Evolutionary conservation across 306 rosid genomes (phyloP), one percentile per base, ranked within the genome.

Genomic region (Cercis canadensis): DNA sequence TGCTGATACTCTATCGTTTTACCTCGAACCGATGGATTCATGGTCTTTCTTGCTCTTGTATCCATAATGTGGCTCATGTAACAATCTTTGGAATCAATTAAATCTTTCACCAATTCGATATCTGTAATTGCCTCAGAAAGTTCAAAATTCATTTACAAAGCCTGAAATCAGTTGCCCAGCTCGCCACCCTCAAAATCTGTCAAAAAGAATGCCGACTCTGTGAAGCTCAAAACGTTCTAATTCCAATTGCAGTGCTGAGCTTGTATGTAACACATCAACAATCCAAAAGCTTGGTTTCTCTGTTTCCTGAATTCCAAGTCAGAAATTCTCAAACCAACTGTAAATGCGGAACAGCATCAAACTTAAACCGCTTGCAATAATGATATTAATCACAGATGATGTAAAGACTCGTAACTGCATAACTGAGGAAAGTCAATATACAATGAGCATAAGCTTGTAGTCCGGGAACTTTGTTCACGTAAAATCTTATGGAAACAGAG

Each of bases 111-210:
- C 29, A 24, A 24, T 24, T 24, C 29, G 29, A 24, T 24, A 24
- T 24, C 29, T 24, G 18, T 11, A 56, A 5, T 31, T 57, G 31
- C 72, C 52, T 59, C 78, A 17, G 70, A 40, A 49, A 80, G 36
- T 49, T 65, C 65, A 59, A 65, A 58, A 45, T 46, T 51, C 80
- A 74, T 80, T 36, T 70, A 62, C 24, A 16, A 4, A 8, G 24
- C 65, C 8, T 16, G n/a, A 8, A 43, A 43, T 32, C 21, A 10
- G 43, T 29, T 52, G 37, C 10, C 54, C 24, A 44, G 11, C 51
- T 60, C 69, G 14, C 69, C 41, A 62, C 21, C 62, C 62, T 36
- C 40, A 31, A 11, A 57, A 43, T 12, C 11, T 11, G 6, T 41
- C 18, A 31, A 31, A 56, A 11, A 0, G 6, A 56, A 56, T 13